Evolutionary conservation across 768 basidiomycete species (phyloP).

Genomic region (Pluteus cervinus): DNA sequence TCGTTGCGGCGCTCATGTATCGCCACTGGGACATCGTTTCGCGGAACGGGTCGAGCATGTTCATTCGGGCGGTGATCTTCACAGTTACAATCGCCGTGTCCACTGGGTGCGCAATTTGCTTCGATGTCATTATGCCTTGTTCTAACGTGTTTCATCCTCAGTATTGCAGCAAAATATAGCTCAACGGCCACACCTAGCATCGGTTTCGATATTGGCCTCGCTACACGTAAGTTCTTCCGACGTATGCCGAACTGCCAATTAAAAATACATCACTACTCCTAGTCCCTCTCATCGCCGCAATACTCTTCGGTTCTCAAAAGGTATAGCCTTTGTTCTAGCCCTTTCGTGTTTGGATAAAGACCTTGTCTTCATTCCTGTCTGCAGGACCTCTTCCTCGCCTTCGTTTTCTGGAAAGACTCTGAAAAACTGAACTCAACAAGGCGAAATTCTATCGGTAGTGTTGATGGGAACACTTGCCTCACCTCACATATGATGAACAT

Average conservation of each 20-base stretch:
- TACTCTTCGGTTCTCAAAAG: constrained; percentile 24
- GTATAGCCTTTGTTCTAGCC: constrained; percentile 9
- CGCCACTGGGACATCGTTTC: constrained; percentile 19
- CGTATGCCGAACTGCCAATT: not conserved
- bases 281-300: constrained; percentile 21
- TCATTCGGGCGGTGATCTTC: constrained; percentile 22
- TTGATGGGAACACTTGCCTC: too few species aligned
- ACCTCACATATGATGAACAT: too few species aligned
- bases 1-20: constrained; percentile 18
- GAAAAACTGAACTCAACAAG: too few species aligned
- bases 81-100: constrained; percentile 16
- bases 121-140: not conserved
- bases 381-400: too few species aligned
- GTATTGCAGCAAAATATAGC: constrained; percentile 20
- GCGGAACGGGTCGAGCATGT: constrained; percentile 20
- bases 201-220: constrained; percentile 23
- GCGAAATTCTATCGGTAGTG: too few species aligned
- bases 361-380: too few species aligned
- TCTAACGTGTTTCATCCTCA: constrained; percentile 3
- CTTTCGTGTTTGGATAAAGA: constrained; percentile 8
- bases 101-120: constrained; percentile 8
- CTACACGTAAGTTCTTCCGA: constrained; percentile 14
- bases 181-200: constrained; percentile 16
- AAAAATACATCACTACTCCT: not conserved
- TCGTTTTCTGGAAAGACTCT: too few species aligned